Conservation (phyloP, 805 yeast genomes). For the Wickerhamomyces canadensis region DNA sequence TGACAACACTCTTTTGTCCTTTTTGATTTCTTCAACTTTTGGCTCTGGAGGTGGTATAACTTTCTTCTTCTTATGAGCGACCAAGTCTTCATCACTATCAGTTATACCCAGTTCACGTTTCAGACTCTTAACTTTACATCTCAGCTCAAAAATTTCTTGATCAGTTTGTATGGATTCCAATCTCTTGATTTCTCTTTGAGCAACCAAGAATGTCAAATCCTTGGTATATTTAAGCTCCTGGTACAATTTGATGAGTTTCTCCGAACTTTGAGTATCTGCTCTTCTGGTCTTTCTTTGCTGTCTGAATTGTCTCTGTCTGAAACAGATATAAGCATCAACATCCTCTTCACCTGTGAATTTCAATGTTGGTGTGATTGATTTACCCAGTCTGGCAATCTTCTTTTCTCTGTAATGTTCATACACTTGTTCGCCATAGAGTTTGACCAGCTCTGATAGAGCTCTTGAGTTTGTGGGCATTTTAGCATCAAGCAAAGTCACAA, state of each 20-base stretch:
- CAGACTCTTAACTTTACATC: constrained; percentile 64
- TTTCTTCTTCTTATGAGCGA: constrained; percentile 71
- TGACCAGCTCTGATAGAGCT: constrained; percentile 42
- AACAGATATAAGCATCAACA: constrained; percentile 90
- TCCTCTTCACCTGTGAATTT: constrained; percentile 87
- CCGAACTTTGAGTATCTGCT: constrained; percentile 86
- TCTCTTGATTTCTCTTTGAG: constrained; percentile 67
- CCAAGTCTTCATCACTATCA: constrained; percentile 81
- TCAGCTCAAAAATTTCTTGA: constrained; percentile 59
- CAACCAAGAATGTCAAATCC: constrained; percentile 59
- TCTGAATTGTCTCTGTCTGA: constrained; percentile 90
- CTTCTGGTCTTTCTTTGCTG: constrained; percentile 95
- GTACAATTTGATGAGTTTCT: constrained; percentile 67
- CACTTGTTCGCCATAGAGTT: constrained; percentile 55
- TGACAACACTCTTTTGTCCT: constrained; percentile 17
- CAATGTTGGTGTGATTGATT: constrained; percentile 64
- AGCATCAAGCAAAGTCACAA: constrained; percentile 52
- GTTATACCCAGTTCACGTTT: constrained; percentile 72
- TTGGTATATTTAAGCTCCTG: constrained; percentile 74
- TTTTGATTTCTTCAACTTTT: constrained; percentile 9
- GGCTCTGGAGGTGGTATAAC: constrained; percentile 15
- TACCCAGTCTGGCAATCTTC: constrained; percentile 65
- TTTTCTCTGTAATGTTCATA: constrained; percentile 81
- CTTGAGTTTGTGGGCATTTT: constrained; percentile 34
- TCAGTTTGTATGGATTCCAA: constrained; percentile 60